phyloP scores from a whole-genome alignment of 257 asterid genomes.

The Capsicum chinense region DNA sequence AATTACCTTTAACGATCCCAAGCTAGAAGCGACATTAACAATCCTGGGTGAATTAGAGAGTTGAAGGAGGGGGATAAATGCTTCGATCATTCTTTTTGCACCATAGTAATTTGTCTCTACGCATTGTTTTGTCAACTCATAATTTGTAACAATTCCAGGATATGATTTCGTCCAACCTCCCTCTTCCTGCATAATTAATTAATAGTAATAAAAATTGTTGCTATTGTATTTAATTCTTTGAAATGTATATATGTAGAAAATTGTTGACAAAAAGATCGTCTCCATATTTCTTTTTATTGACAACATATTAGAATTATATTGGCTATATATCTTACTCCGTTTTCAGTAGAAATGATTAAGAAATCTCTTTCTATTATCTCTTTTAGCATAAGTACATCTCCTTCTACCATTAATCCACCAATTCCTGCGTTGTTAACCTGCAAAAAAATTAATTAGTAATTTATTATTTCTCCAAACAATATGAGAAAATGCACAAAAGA shows the following conservation, averaged over 20 bases:
- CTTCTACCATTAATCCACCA: slow-evolving; percentile 45
- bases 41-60: slow-evolving; percentile 57
- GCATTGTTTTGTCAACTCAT: slow-evolving; percentile 47
- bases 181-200: slow-evolving; percentile 22
- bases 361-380: background rate
- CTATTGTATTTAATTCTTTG: too few species aligned
- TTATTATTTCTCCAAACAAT: background rate
- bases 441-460: background rate
- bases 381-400: slow-evolving; percentile 32
- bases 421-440: slow-evolving; percentile 72
- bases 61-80: slow-evolving; percentile 47
- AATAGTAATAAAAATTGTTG: too few species aligned
- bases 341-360: background rate
- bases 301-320: too few species aligned
- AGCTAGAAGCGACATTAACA: too few species aligned
- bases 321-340: background rate
- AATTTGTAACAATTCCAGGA: slow-evolving; percentile 32
- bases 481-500: background rate
- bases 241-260: too few species aligned
- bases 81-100: slow-evolving; percentile 33
- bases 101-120: slow-evolving; percentile 62
- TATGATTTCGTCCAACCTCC: slow-evolving; percentile 14
- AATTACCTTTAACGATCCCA: too few species aligned
- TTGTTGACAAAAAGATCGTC: too few species aligned
- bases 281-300: too few species aligned